These are phyloP conservation scores for Sutorius australiensis DNA, from an alignment of 768 basidiomycete species.

Conservation along the genomic window DNA sequence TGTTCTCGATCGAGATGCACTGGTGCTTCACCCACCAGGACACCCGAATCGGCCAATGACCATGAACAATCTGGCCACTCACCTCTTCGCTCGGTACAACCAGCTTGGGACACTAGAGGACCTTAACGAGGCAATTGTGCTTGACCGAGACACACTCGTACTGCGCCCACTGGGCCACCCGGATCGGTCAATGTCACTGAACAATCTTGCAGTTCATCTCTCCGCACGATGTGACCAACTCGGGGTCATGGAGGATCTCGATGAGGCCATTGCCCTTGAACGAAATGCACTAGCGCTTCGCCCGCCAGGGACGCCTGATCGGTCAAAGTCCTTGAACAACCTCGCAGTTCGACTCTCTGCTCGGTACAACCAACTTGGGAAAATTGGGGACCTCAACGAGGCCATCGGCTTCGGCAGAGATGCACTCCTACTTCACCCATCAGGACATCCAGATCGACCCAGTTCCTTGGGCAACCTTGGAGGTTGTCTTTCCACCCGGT, in stretches of 20 bases:
- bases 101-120: background rate
- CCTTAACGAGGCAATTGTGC: background rate
- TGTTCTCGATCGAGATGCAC: background rate
- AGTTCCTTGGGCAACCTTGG: background rate
- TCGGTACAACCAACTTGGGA: background rate
- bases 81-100: background rate
- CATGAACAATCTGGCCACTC: background rate
- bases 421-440: background rate
- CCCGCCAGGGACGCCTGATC: background rate
- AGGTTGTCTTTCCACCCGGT: background rate
- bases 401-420: background rate
- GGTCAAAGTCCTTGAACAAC: background rate
- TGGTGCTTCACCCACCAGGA: background rate
- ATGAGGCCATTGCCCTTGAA: background rate
- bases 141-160: background rate
- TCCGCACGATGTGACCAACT: background rate
- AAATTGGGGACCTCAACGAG: background rate
- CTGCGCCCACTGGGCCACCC: background rate
- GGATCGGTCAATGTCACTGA: background rate
- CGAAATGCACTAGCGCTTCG: background rate
- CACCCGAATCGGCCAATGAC: background rate
- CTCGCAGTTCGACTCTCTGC: background rate
- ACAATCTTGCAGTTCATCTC: background rate
- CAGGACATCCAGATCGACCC: background rate
- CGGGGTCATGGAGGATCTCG: background rate